phyloP scores from a whole-genome alignment of 768 basidiomycete species.

The Serpula lacrymans region DNA sequence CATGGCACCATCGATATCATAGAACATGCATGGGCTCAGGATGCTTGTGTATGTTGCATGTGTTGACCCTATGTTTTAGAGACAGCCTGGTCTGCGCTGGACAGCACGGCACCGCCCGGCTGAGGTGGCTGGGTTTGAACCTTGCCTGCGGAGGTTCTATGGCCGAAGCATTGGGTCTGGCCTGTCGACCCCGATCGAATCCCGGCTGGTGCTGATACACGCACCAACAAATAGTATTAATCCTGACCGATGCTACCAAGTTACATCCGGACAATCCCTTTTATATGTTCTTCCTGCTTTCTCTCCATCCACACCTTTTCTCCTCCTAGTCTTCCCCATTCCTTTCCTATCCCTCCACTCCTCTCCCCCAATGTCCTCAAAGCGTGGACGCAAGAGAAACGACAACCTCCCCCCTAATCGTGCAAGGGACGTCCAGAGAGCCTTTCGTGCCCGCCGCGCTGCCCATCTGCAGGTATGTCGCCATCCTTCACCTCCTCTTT shows the following conservation, averaged over 20 bases:
- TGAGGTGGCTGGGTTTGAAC: too few species aligned
- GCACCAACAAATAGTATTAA: slow-evolving; percentile 37
- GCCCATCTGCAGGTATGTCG: slow-evolving; percentile 74
- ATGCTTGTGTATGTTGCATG: too few species aligned
- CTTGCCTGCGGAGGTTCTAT: slow-evolving; percentile 32
- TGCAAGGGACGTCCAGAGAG: slow-evolving; percentile 85
- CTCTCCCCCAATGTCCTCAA: slow-evolving; percentile 63
- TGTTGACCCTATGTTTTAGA: too few species aligned
- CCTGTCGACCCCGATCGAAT: slow-evolving; percentile 34
- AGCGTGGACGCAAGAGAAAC: slow-evolving; percentile 79
- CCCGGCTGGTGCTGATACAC: slow-evolving; percentile 27
- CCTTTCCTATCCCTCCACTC: slow-evolving; percentile 7
- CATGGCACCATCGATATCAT: not conserved
- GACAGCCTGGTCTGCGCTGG: too few species aligned
- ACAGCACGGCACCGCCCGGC: too few species aligned
- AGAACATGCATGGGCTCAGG: not conserved
- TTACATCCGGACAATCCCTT: slow-evolving; percentile 31
- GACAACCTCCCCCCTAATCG: slow-evolving; percentile 62
- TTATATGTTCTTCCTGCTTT: slow-evolving; percentile 37
- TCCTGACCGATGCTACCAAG: slow-evolving; percentile 27
- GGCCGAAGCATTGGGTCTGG: slow-evolving; percentile 24
- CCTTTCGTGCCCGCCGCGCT: slow-evolving; percentile 84
- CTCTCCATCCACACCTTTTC: slow-evolving; percentile 28
- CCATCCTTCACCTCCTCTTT: slow-evolving; percentile 26
- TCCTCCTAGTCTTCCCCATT: slow-evolving; percentile 28